These are phyloP conservation scores for Podosphaera xanthii DNA, from an alignment of 2,329 filamentous ascomycete genomes.

Conservation along the genomic window DNA sequence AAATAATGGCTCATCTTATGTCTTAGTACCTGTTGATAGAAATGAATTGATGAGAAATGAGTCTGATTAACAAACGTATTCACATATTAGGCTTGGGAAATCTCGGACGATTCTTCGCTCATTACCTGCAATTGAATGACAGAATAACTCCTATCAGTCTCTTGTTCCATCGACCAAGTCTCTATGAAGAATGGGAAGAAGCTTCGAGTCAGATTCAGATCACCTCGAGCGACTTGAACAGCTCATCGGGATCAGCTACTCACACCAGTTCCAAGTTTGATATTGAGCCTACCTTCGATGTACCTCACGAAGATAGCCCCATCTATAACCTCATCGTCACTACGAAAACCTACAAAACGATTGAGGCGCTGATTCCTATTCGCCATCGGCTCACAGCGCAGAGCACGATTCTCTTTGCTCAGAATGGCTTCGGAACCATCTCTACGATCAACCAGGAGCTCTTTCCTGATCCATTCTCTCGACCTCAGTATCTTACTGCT, in stretches of 20 bases:
- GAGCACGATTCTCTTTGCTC: conserved; percentile 61
- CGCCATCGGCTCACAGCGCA: conserved; percentile 34
- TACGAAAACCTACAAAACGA: conserved; percentile 48
- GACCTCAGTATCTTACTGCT: conserved; percentile 54
- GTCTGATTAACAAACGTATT: conserved; percentile 17
- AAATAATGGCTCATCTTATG: no score
- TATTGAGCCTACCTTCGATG: conserved; percentile 5
- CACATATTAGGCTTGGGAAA: conserved; percentile 66
- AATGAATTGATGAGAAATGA: neutral
- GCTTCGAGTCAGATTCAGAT: conserved; percentile 17
- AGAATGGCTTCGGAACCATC: conserved; percentile 65
- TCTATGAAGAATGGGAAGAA: conserved; percentile 19
- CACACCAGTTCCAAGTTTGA: conserved; percentile 7
- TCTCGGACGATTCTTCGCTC: conserved; percentile 57
- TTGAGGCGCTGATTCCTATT: conserved; percentile 36
- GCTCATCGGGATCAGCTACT: neutral
- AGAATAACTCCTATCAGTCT: conserved; percentile 48
- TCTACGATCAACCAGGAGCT: conserved; percentile 33
- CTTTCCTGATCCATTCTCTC: conserved; percentile 30
- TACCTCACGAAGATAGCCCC: conserved; percentile 1
- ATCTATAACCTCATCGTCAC: conserved; percentile 59
- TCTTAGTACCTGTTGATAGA: no score
- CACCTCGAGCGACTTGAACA: conserved; percentile 7
- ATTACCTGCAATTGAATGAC: conserved; percentile 31
- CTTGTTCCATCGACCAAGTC: conserved; percentile 41